Evolutionary conservation across 1,284 basidiomycete species (phyloP).

Genomic region (Fomitopsis pinicola): DNA sequence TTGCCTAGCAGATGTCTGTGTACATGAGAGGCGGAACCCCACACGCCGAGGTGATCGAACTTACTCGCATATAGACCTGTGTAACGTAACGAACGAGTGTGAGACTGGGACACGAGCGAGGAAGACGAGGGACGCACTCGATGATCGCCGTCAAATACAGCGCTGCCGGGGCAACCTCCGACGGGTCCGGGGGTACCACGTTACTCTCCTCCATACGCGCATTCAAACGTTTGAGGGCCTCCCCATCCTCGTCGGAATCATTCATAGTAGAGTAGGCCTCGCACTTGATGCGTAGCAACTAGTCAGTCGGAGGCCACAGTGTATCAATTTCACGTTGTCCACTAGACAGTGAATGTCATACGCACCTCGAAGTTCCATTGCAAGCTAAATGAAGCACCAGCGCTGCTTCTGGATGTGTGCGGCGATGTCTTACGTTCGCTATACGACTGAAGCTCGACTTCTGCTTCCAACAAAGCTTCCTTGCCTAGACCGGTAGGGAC

Average conservation of each 20-base stretch:
- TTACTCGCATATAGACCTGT: slow-evolving; percentile 81
- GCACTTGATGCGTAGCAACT: slow-evolving; percentile 80
- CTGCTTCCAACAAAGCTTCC: slow-evolving; percentile 88
- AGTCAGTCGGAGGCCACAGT: neutral
- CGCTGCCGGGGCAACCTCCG: slow-evolving; percentile 76
- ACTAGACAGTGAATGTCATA: slow-evolving; percentile 10
- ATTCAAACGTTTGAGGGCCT: slow-evolving; percentile 55
- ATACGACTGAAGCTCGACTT: slow-evolving; percentile 85
- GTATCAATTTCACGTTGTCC: neutral
- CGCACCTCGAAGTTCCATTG: slow-evolving; percentile 74
- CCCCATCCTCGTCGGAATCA: slow-evolving; percentile 72
- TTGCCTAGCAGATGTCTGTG: slow-evolving; percentile 78
- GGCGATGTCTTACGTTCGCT: slow-evolving; percentile 59
- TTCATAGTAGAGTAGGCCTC: slow-evolving; percentile 82
- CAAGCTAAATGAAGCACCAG: slow-evolving; percentile 44
- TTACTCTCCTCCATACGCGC: slow-evolving; percentile 46
- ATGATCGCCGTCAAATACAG: slow-evolving; percentile 90
- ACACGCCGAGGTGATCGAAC: slow-evolving; percentile 26
- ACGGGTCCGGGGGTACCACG: slow-evolving; percentile 46
- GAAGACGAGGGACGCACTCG: slow-evolving; percentile 59
- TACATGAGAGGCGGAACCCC: slow-evolving; percentile 2
- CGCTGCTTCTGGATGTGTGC: slow-evolving; percentile 33
- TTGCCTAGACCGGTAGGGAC: slow-evolving; percentile 80
- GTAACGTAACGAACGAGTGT: slow-evolving; percentile 1
- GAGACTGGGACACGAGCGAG: neutral